Conservation (phyloP, 805 yeast genomes). For the Ogataea haglerorum region DNA sequence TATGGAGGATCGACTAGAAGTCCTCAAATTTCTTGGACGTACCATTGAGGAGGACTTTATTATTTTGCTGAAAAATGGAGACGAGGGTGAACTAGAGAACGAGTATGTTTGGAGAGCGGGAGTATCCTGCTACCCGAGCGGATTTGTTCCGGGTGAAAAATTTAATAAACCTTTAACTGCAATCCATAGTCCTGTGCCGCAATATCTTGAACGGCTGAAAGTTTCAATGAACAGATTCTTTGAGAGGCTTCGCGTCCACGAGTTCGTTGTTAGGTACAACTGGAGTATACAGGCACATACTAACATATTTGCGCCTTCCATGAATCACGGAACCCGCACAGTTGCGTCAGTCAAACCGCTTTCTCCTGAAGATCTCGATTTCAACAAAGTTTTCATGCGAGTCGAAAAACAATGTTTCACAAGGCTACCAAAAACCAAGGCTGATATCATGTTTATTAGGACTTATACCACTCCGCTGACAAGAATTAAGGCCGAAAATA, state of each 20-base stretch:
- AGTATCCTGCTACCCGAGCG: conserved; percentile 64
- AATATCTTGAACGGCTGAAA: conserved; percentile 52
- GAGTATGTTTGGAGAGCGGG: conserved; percentile 61
- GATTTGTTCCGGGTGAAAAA: conserved; percentile 60
- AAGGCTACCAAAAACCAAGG: conserved; percentile 46
- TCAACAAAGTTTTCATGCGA: conserved; percentile 50
- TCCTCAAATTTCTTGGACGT: conserved; percentile 17
- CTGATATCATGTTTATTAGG: conserved; percentile 49
- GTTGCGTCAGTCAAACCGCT: conserved; percentile 34
- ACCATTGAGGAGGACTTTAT: conserved; percentile 63
- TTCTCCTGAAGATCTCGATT: conserved; percentile 37
- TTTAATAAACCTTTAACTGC: conserved; percentile 52
- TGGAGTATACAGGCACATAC: conserved; percentile 69
- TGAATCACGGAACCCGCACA: conserved; percentile 36
- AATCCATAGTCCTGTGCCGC: conserved; percentile 73
- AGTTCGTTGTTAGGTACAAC: conserved; percentile 60
- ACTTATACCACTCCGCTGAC: conserved; percentile 56
- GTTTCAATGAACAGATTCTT: conserved; percentile 68
- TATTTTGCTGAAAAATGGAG: conserved; percentile 40
- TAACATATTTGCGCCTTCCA: conserved; percentile 43
- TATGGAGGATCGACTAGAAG: conserved; percentile 9
- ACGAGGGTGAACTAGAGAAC: conserved; percentile 33
- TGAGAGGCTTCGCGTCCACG: conserved; percentile 47
- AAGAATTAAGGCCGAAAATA: conserved; percentile 42
- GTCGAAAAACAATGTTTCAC: conserved; percentile 59